Evolutionary conservation across 2,329 filamentous ascomycete genomes (phyloP).

Genomic region (Ramularia endophylla): DNA sequence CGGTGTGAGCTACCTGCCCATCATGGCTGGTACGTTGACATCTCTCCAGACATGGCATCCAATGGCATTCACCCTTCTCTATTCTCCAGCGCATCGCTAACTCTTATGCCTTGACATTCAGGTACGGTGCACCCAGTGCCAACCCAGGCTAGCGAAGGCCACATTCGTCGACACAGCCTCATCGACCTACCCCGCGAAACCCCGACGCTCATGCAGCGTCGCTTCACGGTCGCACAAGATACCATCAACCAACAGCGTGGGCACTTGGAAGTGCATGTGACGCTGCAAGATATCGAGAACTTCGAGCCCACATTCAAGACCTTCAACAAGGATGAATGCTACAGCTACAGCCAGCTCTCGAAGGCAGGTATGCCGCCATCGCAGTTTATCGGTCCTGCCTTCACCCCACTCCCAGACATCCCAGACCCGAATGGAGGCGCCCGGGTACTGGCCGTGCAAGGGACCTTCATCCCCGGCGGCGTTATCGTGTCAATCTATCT

Average conservation of each 20-base stretch:
- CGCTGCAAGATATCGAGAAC: constrained; percentile 7
- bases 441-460: constrained; percentile 19
- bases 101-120: constrained; percentile 2
- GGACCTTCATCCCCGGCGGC: constrained; percentile 18
- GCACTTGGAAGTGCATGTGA: constrained; percentile 12
- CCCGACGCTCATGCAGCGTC: constrained; percentile 1
- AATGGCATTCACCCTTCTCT: no score
- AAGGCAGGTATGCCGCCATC: constrained; percentile 11
- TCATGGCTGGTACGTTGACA: constrained; percentile 9
- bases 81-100: background rate
- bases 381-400: constrained; percentile 5
- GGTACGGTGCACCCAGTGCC: constrained; percentile 2
- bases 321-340: constrained; percentile 6
- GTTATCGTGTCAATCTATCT: constrained; percentile 19
- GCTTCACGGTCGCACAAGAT: background rate
- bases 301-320: constrained; percentile 12
- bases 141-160: background rate
- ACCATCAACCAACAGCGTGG: constrained; percentile 7
- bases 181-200: background rate
- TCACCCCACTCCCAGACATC: constrained; percentile 15
- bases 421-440: constrained; percentile 5
- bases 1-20: constrained; percentile 13
- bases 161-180: constrained; percentile 1
- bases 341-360: constrained; percentile 5
- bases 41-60: background rate